A percentile compares a stretch with the other conserved stretches of the same genome.
These are phyloP conservation scores for Pisolithus albus DNA, from an alignment of 768 basidiomycete genomes.

Conservation along the genomic window DNA sequence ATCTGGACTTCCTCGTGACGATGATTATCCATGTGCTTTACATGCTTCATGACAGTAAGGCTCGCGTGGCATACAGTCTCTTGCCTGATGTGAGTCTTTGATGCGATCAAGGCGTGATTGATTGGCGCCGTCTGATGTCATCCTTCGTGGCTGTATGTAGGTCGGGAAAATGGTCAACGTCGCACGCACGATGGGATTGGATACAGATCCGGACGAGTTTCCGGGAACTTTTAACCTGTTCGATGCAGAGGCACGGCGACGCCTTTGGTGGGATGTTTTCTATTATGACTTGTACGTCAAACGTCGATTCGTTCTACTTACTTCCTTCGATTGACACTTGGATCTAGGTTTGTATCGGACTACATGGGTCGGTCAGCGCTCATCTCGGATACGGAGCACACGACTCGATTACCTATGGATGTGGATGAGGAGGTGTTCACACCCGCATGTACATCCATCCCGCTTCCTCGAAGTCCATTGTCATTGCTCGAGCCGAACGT, in stretches of 20 bases:
- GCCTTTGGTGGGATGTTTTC: slow-evolving; percentile 76
- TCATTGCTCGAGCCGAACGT: slow-evolving; percentile 23
- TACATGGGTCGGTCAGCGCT: slow-evolving; percentile 56
- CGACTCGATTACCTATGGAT: slow-evolving; percentile 49
- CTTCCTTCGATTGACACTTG: slow-evolving; percentile 8
- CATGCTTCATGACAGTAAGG: slow-evolving; percentile 45
- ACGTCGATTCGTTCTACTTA: neutral
- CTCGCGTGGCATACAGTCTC: slow-evolving; percentile 32
- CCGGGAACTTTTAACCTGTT: slow-evolving; percentile 41
- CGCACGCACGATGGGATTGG: slow-evolving; percentile 58
- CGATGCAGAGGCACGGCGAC: slow-evolving; percentile 44
- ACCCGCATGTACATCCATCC: slow-evolving; percentile 39
- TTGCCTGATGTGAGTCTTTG: slow-evolving; percentile 20
- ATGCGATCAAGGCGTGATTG: slow-evolving; percentile 21
- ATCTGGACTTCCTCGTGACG: slow-evolving; percentile 54
- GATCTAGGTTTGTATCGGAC: slow-evolving; percentile 60
- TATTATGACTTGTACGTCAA: slow-evolving; percentile 70
- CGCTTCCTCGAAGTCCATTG: slow-evolving; percentile 28
- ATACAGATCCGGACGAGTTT: slow-evolving; percentile 50
- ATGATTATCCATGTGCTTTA: slow-evolving; percentile 51
- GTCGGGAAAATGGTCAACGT: slow-evolving; percentile 65
- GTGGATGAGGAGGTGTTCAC: slow-evolving; percentile 50
- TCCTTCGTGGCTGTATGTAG: slow-evolving; percentile 30
- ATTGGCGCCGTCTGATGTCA: slow-evolving; percentile 10
- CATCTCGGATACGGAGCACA: slow-evolving; percentile 48